Evolutionary conservation across 2,329 filamentous ascomycete genomes (phyloP), one percentile per base, ranked within the genome.

Genomic region (Fusarium pseudograminearum): DNA sequence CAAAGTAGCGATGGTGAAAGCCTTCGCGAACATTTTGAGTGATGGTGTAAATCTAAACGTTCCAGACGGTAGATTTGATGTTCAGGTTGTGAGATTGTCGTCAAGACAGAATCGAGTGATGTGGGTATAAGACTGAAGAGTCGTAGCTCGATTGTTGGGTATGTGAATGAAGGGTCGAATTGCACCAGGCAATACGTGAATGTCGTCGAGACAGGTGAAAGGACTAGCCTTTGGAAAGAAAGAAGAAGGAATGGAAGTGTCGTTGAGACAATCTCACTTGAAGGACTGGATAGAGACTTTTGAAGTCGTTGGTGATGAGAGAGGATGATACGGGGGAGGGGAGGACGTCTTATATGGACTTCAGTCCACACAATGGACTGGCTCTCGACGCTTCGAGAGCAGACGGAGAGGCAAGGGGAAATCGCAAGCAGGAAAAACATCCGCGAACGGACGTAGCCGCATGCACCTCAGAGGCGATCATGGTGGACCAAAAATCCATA

Each of bases 1-100:
- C 75, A 94, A 78, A 76, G 88, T 85, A 86, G 82, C 75, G 45
- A 83, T 58, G 55, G 87, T 78, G 67, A 87, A 74, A 70, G 83
- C 77, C 74, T 85, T 85, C 55, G 82, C 76, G 74, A 82, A 80
- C 86, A 87, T 87, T 74, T 79, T 87, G 81, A 83, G 52, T 53
- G 65, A 69, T 12, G 40, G 47, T 38, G 38, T 46, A 52, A 65
- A 45, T 73, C 72, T 74, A 68, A 69, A 48, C 76, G 78, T 78
- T 70, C 78, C 76, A 57, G 77, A 78, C 77, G 78, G 67, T 76
- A 74, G 71, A 67, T 63, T 69, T 50, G 34, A 15, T 50, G 33
- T 66, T 58, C 44, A 57, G 51, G 59, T 46, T 5, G 69, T 72
- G 70, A 70, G 71, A 73, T 73, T 75, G 71, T 53, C 71, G 68